Conservation (phyloP, 768 basidiomycete species). For the Pisolithus albus region DNA sequence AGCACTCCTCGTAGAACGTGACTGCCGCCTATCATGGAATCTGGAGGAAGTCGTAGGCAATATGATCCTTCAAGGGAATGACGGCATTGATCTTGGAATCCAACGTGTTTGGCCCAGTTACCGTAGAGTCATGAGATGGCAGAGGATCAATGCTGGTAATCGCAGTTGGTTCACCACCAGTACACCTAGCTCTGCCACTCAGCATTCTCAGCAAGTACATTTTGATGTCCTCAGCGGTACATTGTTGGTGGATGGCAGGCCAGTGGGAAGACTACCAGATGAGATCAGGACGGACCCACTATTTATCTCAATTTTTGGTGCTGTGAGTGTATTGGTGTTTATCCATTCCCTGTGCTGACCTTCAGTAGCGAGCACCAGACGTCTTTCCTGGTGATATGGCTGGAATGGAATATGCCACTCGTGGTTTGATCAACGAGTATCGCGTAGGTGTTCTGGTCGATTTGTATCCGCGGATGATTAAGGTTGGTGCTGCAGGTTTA, state of each 20-base stretch:
- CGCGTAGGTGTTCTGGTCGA: slow-evolving; percentile 1
- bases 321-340: slow-evolving; percentile 5
- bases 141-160: too few relatives aligned
- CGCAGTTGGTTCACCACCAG: background rate
- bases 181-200: slow-evolving; percentile 6
- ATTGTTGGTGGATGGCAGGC: slow-evolving; percentile 23
- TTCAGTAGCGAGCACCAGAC: slow-evolving; percentile 14
- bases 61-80: background rate
- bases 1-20: background rate
- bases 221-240: slow-evolving; percentile 20
- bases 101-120: background rate
- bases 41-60: background rate
- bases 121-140: background rate
- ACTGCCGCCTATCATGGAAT: background rate
- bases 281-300: slow-evolving; percentile 12
- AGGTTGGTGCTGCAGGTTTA: slow-evolving; percentile 12
- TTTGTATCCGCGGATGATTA: background rate
- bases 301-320: slow-evolving; percentile 17
- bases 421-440: slow-evolving; percentile 7
- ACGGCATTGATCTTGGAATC: background rate
- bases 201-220: slow-evolving; percentile 17
- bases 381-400: slow-evolving; percentile 19
- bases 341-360: background rate
- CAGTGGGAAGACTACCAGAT: slow-evolving; percentile 18
- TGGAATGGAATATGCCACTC: slow-evolving; percentile 22